phyloP scores from a whole-genome alignment of 2,329 filamentous ascomycete genomes.

The Aspergillus sp. region DNA sequence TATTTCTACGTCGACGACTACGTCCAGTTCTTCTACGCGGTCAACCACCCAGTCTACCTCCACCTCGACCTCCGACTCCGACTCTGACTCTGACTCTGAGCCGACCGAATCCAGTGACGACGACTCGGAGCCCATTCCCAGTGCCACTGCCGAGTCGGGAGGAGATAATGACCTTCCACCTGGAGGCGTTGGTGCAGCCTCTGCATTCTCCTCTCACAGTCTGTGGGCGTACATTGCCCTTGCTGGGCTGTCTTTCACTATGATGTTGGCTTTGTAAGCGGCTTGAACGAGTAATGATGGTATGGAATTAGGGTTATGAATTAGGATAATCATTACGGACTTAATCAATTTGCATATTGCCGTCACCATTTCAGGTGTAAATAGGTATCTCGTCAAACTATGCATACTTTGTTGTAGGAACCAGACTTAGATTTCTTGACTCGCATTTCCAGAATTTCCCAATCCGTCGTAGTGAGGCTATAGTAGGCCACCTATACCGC shows the following conservation, averaged over 20 bases:
- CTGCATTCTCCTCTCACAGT: background rate
- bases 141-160: background rate
- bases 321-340: too few relatives aligned
- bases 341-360: too few relatives aligned
- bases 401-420: too few relatives aligned
- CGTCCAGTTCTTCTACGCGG: background rate
- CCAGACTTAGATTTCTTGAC: too few relatives aligned
- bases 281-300: background rate
- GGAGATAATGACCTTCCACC: too few relatives aligned
- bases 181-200: background rate
- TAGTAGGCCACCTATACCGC: too few relatives aligned
- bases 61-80: background rate
- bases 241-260: background rate
- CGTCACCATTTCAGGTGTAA: too few relatives aligned
- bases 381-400: too few relatives aligned
- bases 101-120: background rate
- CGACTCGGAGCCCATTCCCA: background rate
- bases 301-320: background rate
- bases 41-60: background rate
- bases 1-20: background rate
- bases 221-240: background rate
- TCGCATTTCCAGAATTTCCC: too few relatives aligned
- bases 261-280: background rate
- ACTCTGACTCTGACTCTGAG: background rate
- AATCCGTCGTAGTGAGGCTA: too few relatives aligned